Percentiles rank a stretch among this genome's conserved stretches.
phyloP scores from a whole-genome alignment of 768 basidiomycete species.

The Podaxis sp. region DNA sequence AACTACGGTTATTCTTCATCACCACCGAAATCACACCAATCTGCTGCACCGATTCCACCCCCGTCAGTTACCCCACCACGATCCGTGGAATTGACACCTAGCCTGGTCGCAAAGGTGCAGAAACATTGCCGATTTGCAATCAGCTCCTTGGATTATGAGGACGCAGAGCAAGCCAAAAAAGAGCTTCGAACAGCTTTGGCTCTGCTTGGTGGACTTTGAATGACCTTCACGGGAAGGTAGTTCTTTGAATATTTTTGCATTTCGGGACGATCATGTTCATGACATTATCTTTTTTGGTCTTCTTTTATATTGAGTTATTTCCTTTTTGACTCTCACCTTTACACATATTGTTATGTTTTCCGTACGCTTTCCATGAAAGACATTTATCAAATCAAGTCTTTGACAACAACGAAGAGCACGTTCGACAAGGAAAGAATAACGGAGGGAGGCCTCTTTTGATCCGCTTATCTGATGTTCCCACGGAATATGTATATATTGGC shows the following conservation, averaged over 20 bases:
- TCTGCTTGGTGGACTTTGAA: constrained; percentile 48
- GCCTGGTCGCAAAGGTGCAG: constrained; percentile 72
- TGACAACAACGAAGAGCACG: background rate
- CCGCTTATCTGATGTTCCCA: background rate
- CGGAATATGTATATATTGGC: background rate
- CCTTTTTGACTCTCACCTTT: background rate
- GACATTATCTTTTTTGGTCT: background rate
- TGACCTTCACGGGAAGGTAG: background rate
- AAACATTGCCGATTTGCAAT: constrained; percentile 94
- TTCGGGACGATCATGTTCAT: background rate
- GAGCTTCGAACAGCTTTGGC: constrained; percentile 79
- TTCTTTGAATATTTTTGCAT: background rate
- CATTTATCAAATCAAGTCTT: background rate
- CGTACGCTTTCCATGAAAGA: background rate
- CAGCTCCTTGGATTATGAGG: constrained; percentile 95
- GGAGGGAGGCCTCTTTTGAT: background rate
- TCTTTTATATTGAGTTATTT: background rate
- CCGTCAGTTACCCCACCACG: constrained; percentile 23
- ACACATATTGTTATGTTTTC: background rate
- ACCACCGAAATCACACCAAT: constrained; percentile 13
- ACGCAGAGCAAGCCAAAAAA: constrained; percentile 79
- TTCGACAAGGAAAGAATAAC: background rate
- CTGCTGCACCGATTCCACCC: constrained; percentile 16
- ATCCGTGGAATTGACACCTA: constrained; percentile 56
- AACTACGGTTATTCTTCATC: background rate